These are phyloP conservation scores for Anacardium occidentale DNA, from an alignment of 345 rosid genomes.

Conservation along the genomic window DNA sequence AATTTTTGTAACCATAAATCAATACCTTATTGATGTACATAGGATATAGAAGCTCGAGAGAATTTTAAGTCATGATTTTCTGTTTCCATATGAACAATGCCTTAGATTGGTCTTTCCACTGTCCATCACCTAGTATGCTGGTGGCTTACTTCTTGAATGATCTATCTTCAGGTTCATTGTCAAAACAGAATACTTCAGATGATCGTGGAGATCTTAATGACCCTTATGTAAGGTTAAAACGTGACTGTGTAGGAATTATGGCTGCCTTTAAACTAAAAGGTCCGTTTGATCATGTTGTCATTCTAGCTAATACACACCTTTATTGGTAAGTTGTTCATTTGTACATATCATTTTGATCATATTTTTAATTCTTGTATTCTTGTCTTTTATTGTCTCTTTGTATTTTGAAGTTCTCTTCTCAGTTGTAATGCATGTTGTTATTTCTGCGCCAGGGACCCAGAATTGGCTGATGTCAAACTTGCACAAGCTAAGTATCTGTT, in stretches of 20 bases:
- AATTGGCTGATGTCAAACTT: slow-evolving; percentile 89
- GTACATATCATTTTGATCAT: not conserved
- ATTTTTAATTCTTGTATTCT: slow-evolving; percentile 9
- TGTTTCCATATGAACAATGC: slow-evolving; percentile 15
- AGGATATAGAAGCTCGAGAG: not conserved
- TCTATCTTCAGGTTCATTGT: slow-evolving; percentile 32
- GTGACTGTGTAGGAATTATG: slow-evolving; percentile 90
- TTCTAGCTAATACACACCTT: slow-evolving; percentile 86
- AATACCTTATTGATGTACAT: too few relatives aligned
- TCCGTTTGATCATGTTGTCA: slow-evolving; percentile 49
- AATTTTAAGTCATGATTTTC: not conserved
- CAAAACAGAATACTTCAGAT: slow-evolving; percentile 30
- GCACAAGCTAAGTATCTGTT: slow-evolving; percentile 89
- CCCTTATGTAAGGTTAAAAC: slow-evolving; percentile 71
- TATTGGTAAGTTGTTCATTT: slow-evolving; percentile 57
- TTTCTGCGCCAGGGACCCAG: slow-evolving; percentile 72
- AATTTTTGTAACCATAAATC: not conserved
- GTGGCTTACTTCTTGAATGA: slow-evolving; percentile 21
- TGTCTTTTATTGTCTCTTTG: not conserved
- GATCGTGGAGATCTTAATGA: slow-evolving; percentile 76
- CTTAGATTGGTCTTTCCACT: slow-evolving; percentile 4
- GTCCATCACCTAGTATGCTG: slow-evolving; percentile 6
- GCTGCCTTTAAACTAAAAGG: slow-evolving; percentile 79
- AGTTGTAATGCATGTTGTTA: not conserved
- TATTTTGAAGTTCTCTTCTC: slow-evolving; percentile 14